phyloP scores from a whole-genome alignment of 73 alveolate genomes.

The Tetrahymena borealis region DNA sequence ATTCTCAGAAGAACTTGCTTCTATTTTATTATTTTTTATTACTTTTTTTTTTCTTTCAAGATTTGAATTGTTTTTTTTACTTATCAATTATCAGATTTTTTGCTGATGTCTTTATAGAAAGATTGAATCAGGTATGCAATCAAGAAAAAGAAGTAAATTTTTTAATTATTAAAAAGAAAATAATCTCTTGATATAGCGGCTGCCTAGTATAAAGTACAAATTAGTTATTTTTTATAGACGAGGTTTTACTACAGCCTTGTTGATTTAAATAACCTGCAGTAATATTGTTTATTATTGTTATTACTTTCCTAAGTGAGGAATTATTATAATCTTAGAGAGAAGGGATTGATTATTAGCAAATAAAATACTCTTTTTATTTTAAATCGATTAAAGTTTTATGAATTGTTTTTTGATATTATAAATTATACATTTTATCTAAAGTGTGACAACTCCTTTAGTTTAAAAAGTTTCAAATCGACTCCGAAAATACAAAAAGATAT shows the following conservation, averaged over 20 bases:
- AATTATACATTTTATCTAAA: too few relatives aligned
- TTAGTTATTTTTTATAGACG: neutral
- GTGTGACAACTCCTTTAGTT: neutral
- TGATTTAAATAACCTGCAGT: neutral
- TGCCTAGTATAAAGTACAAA: neutral
- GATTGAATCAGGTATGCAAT: neutral
- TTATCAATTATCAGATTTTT: neutral
- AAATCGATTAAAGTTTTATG: too few relatives aligned
- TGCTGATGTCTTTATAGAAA: neutral
- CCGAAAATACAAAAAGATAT: too few relatives aligned
- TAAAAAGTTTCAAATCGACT: neutral
- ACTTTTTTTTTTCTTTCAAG: neutral
- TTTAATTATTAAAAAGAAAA: neutral
- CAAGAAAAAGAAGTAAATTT: neutral
- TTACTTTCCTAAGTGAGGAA: neutral
- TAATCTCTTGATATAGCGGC: neutral
- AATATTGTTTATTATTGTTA: neutral
- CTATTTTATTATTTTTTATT: neutral
- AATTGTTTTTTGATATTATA: too few relatives aligned
- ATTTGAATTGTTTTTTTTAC: neutral
- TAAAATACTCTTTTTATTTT: too few relatives aligned
- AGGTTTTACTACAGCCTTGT: neutral
- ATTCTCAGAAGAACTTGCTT: neutral
- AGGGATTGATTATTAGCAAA: too few relatives aligned
- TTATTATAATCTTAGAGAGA: too few relatives aligned